Percentiles rank a stretch among this genome's conserved stretches.
phyloP scores from a whole-genome alignment of 106 monocot genomes.

The Phalaenopsis aphrodite region DNA sequence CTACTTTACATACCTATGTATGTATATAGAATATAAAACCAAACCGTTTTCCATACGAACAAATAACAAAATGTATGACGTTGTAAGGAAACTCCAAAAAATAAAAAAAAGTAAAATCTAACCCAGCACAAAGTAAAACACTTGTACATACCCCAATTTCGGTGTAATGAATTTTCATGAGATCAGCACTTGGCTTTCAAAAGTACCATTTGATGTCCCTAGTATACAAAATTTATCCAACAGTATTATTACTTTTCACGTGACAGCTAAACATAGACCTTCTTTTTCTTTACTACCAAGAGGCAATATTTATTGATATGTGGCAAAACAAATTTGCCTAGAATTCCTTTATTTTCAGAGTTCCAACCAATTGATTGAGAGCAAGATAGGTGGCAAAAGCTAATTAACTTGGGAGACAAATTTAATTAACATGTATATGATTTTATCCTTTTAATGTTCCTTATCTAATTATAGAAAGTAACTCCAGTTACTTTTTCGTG shows the following conservation, averaged over 20 bases:
- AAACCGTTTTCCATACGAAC: not conserved
- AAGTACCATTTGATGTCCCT: not conserved
- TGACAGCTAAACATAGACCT: not conserved
- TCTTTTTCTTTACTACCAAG: too few species aligned
- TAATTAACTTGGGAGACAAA: not conserved
- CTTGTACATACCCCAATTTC: not conserved
- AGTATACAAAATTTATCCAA: too few species aligned
- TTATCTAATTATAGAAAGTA: not conserved
- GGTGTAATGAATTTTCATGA: not conserved
- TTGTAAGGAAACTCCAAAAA: not conserved
- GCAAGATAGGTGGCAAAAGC: not conserved
- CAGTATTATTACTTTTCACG: not conserved
- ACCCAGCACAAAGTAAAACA: not conserved
- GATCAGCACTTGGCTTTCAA: not conserved
- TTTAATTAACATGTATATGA: not conserved
- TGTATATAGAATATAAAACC: not conserved
- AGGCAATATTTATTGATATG: not conserved
- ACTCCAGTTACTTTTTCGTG: not conserved
- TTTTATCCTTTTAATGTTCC: not conserved
- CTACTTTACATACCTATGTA: not conserved
- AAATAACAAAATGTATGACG: not conserved
- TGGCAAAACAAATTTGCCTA: not conserved
- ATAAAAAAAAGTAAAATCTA: not conserved
- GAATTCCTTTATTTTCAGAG: not conserved
- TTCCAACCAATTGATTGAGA: not conserved